phyloP scores from a whole-genome alignment of 2,329 filamentous ascomycete genomes.

The Stachybotrys chartarum region DNA sequence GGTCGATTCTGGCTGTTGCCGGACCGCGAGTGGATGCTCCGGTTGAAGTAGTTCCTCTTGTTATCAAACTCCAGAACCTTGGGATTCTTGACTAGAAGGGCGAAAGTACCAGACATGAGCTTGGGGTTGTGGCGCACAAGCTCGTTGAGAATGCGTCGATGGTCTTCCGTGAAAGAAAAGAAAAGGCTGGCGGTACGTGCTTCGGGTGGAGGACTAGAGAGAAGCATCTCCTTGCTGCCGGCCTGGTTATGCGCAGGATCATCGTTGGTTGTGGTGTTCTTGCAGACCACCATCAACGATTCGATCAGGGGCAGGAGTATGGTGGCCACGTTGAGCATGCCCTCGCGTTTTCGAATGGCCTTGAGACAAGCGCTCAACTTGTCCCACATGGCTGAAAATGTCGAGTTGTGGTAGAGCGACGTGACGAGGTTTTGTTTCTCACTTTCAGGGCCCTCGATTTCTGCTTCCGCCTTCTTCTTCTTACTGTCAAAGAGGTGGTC shows the following conservation, averaged over 20 bases:
- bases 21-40: constrained; percentile 70
- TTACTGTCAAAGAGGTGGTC: constrained; percentile 93
- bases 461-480: constrained; percentile 50
- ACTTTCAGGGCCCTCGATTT: constrained; percentile 37
- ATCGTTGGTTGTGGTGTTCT: constrained; percentile 83
- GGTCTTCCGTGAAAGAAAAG: constrained; percentile 96
- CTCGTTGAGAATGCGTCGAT: constrained; percentile 95
- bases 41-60: constrained; percentile 98
- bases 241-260: constrained; percentile 41
- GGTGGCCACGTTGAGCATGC: constrained; percentile 94
- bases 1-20: constrained; percentile 64
- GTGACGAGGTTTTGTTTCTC: constrained; percentile 81
- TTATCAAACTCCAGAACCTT: constrained; percentile 99
- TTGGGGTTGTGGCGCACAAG: constrained; percentile 95
- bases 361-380: constrained; percentile 84
- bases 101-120: constrained; percentile 97
- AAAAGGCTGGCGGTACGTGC: constrained; percentile 82
- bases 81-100: constrained; percentile 92
- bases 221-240: constrained; percentile 57
- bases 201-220: constrained; percentile 70
- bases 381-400: constrained; percentile 85
- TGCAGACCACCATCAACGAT: constrained; percentile 97
- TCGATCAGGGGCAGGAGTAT: constrained; percentile 93
- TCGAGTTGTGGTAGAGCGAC: constrained; percentile 82
- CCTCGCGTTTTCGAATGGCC: constrained; percentile 84